Conservation (phyloP, 108 stramenopile genomes). For the Seminavis robusta region DNA sequence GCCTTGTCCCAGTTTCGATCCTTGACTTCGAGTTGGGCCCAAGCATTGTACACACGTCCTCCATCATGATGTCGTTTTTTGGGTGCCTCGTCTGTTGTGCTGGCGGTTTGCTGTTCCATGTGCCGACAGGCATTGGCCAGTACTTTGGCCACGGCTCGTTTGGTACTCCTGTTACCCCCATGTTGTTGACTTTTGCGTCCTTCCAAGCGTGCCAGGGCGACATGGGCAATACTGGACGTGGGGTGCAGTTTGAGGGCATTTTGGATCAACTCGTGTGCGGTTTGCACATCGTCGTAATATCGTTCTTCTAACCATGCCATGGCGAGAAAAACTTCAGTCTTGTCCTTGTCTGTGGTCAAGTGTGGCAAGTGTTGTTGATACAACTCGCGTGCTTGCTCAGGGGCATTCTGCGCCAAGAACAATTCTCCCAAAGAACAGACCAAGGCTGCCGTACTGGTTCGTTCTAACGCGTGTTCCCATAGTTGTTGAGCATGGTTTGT, state of each 20-base stretch:
- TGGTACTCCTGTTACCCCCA: neutral
- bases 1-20: slow-evolving; percentile 41
- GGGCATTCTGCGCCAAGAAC: slow-evolving; percentile 28
- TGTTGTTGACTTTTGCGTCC: slow-evolving; percentile 31
- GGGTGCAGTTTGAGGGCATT: slow-evolving; percentile 32
- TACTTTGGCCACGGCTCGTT: slow-evolving; percentile 22
- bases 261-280: slow-evolving; percentile 51
- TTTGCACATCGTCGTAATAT: slow-evolving; percentile 42
- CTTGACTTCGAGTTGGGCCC: slow-evolving; percentile 75
- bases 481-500: slow-evolving; percentile 35
- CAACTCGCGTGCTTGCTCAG: slow-evolving; percentile 39
- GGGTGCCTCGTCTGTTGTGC: neutral
- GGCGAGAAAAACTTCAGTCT: slow-evolving; percentile 70
- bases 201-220: slow-evolving; percentile 73
- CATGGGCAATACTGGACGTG: slow-evolving; percentile 55
- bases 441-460: slow-evolving; percentile 65
- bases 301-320: slow-evolving; percentile 74
- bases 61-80: slow-evolving; percentile 22
- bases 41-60: slow-evolving; percentile 81
- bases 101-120: neutral
- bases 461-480: slow-evolving; percentile 47
- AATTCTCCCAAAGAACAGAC: slow-evolving; percentile 71
- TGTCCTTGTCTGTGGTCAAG: slow-evolving; percentile 53
- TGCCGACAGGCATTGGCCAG: slow-evolving; percentile 30
- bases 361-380: slow-evolving; percentile 34